A percentile compares a stretch with the other conserved stretches of the same genome.
Evolutionary conservation across 768 basidiomycete genomes (phyloP).

Genomic region (Austroboletus festivus): DNA sequence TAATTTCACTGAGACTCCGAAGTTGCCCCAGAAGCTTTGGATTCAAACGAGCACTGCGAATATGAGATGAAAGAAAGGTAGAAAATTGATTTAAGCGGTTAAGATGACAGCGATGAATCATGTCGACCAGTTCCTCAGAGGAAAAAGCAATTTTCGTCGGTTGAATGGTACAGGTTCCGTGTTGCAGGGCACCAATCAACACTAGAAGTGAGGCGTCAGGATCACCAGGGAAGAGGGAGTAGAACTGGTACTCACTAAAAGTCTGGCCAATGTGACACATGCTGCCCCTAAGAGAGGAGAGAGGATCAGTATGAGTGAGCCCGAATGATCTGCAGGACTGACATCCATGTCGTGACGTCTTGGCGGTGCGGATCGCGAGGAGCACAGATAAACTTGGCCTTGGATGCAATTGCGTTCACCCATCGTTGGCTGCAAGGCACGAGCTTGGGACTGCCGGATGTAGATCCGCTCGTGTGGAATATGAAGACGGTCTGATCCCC

Average conservation of each 20-base stretch:
- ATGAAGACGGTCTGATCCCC: conserved; percentile 54
- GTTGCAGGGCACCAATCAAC: conserved; percentile 68
- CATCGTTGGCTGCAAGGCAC: conserved; percentile 69
- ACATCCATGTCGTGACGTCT: conserved; percentile 76
- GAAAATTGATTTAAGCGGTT: conserved; percentile 78
- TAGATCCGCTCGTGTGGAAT: conserved; percentile 81
- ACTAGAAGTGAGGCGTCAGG: conserved; percentile 33
- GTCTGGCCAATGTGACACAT: conserved; percentile 82
- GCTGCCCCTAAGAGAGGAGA: conserved; percentile 62
- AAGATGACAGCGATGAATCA: conserved; percentile 63
- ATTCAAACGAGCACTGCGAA: conserved; percentile 57
- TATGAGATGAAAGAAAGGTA: conserved; percentile 61
- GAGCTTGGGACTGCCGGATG: conserved; percentile 80
- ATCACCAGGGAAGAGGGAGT: conserved; percentile 21
- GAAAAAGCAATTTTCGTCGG: conserved; percentile 64
- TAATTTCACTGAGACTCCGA: conserved; percentile 54
- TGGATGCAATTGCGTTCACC: conserved; percentile 59
- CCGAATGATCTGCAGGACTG: conserved; percentile 32
- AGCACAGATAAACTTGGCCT: conserved; percentile 50
- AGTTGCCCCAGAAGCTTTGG: conserved; percentile 60
- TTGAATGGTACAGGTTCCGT: conserved; percentile 70
- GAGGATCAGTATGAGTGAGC: conserved; percentile 33
- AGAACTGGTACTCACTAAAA: conserved; percentile 52
- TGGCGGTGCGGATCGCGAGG: conserved; percentile 50
- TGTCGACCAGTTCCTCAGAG: conserved; percentile 65